These are phyloP conservation scores for Erythrophleum ivorense DNA, from an alignment of 331 rosid genomes.

Conservation along the genomic window DNA sequence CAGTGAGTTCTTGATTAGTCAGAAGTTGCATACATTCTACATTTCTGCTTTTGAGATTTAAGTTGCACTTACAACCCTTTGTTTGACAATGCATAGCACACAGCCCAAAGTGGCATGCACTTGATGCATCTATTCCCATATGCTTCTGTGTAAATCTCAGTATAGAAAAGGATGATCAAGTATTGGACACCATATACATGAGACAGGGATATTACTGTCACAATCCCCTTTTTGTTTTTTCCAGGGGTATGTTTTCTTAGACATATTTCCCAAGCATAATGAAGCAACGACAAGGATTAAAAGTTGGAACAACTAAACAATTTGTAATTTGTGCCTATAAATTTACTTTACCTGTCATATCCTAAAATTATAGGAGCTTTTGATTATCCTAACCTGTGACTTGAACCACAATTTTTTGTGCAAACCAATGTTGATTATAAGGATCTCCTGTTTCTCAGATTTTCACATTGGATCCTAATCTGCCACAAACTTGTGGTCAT, in stretches of 20 bases:
- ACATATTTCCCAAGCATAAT: neutral
- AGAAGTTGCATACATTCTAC: neutral
- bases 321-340: too few species aligned
- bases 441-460: neutral
- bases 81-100: constrained; percentile 15
- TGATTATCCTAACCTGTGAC: neutral
- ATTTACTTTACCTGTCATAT: too few species aligned
- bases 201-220: neutral
- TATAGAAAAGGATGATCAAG: neutral
- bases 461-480: neutral
- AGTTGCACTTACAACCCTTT: constrained; percentile 8
- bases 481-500: neutral
- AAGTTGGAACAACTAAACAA: neutral
- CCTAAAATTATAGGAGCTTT: neutral
- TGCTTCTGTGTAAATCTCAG: neutral
- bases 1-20: constrained; percentile 27
- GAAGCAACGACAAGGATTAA: neutral
- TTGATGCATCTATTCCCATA: neutral
- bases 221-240: neutral
- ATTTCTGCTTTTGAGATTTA: constrained; percentile 29
- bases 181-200: neutral
- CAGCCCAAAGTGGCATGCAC: constrained; percentile 6
- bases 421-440: neutral
- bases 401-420: neutral
- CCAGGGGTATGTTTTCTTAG: neutral